These are phyloP conservation scores for Neopestalotiopsis sp. DNA, from an alignment of 2,329 filamentous ascomycete species.

Conservation along the genomic window DNA sequence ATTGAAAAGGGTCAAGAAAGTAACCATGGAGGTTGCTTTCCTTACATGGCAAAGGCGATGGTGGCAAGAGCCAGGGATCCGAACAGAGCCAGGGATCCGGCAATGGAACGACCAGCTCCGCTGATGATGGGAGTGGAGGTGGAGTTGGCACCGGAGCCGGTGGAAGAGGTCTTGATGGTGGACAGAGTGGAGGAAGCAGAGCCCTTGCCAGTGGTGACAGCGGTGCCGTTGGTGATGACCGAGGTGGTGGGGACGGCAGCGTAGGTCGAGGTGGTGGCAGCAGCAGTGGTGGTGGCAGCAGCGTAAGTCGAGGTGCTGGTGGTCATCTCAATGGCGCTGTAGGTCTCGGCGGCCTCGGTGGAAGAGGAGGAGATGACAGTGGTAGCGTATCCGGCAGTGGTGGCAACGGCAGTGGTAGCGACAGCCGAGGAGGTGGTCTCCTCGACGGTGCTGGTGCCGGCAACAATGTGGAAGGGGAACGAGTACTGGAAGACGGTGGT, in stretches of 20 bases:
- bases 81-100: not conserved
- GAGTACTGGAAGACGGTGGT: constrained; percentile 64
- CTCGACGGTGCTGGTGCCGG: constrained; percentile 28
- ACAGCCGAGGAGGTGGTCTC: constrained; percentile 10
- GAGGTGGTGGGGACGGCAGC: constrained; percentile 25
- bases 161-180: constrained; percentile 25
- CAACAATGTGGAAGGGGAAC: constrained; percentile 62
- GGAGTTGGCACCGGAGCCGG: constrained; percentile 22
- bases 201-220: constrained; percentile 21
- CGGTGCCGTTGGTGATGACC: constrained; percentile 20
- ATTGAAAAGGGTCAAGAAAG: not conserved
- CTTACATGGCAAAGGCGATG: not conserved
- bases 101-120: not conserved
- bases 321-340: constrained; percentile 31
- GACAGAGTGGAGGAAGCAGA: constrained; percentile 30
- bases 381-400: constrained; percentile 4
- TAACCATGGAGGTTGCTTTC: not conserved
- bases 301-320: constrained; percentile 23
- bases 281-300: constrained; percentile 29
- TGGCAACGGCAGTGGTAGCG: not conserved
- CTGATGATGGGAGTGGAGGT: not conserved
- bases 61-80: not conserved
- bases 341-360: constrained; percentile 25
- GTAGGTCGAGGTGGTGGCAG: constrained; percentile 35
- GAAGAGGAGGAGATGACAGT: not conserved